Percentiles rank a stretch among this genome's conserved stretches.
These are phyloP conservation scores for Mucor circinelloides DNA, from an alignment of 371 early-diverging fungal species.

Conservation along the genomic window DNA sequence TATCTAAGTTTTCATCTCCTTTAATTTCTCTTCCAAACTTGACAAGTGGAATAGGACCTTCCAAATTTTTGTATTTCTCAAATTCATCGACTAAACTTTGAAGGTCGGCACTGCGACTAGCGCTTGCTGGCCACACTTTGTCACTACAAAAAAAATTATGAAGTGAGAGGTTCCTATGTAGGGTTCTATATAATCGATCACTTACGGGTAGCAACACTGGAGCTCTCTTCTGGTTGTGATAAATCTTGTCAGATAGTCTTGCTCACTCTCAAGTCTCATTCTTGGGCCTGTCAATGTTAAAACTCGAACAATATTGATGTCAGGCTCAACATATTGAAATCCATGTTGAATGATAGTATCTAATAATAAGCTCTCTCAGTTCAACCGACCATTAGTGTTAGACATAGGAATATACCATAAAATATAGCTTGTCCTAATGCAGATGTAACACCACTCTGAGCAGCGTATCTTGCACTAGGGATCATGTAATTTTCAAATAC, in stretches of 20 bases:
- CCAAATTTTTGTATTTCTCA: conserved; percentile 23
- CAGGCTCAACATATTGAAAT: conserved; percentile 41
- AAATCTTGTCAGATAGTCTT: conserved; percentile 34
- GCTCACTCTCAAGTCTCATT: conserved; percentile 23
- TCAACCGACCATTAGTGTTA: too few species aligned
- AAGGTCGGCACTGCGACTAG: conserved; percentile 32
- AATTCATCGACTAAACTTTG: conserved; percentile 28
- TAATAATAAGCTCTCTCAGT: background rate
- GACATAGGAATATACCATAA: conserved; percentile 29
- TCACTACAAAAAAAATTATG: conserved; percentile 26
- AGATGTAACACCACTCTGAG: conserved; percentile 25
- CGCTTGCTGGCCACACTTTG: conserved; percentile 43
- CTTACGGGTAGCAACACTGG: conserved; percentile 49
- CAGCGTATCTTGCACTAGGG: conserved; percentile 43
- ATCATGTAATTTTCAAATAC: conserved; percentile 33
- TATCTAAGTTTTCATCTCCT: conserved; percentile 15
- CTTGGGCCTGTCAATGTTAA: conserved; percentile 36
- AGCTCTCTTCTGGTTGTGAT: conserved; percentile 35
- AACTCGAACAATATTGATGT: conserved; percentile 38
- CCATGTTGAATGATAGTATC: conserved; percentile 51
- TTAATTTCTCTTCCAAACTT: conserved; percentile 23
- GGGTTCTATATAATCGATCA: background rate
- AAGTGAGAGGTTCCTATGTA: background rate
- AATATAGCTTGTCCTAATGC: conserved; percentile 45
- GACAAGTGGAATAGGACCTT: background rate